Evolutionary conservation across 306 rosid species (phyloP).

Genomic region (Cercis canadensis): DNA sequence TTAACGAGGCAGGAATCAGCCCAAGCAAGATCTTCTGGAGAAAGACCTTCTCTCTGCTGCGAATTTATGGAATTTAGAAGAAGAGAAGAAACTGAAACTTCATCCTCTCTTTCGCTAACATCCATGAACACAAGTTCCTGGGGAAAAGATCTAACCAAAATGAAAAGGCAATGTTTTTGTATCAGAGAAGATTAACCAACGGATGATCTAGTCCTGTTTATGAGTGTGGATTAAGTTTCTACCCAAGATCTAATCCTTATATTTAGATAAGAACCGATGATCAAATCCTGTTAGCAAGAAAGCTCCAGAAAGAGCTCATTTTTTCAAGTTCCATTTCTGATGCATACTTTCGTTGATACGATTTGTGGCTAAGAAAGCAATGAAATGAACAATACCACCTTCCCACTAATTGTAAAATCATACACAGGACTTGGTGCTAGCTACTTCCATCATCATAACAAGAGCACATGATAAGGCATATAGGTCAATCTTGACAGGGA

Average conservation of each 20-base stretch:
- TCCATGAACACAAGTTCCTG: slow-evolving; percentile 48
- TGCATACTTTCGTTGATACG: slow-evolving; percentile 27
- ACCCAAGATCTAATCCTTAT: neutral
- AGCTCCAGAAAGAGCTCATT: neutral
- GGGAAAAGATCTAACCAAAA: slow-evolving; percentile 23
- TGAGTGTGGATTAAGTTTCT: neutral
- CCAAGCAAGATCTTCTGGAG: slow-evolving; percentile 80
- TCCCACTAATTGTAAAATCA: neutral
- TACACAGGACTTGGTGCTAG: neutral
- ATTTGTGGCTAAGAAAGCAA: slow-evolving; percentile 11
- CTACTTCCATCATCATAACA: neutral
- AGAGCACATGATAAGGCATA: neutral
- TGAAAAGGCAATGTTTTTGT: neutral
- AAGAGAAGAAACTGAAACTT: slow-evolving; percentile 35
- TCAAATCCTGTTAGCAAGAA: neutral
- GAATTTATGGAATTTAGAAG: slow-evolving; percentile 21
- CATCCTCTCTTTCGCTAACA: slow-evolving; percentile 20
- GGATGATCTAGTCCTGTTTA: neutral
- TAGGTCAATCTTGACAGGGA: neutral
- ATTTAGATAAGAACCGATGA: no score
- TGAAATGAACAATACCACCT: slow-evolving; percentile 9
- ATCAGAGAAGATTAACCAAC: neutral
- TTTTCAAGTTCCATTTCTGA: slow-evolving; percentile 18
- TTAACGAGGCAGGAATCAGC: slow-evolving; percentile 66
- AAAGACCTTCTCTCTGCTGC: slow-evolving; percentile 37